Evolutionary conservation across 352 stramenopile species (phyloP).

Genomic region (Globisporangium yorkense): DNA sequence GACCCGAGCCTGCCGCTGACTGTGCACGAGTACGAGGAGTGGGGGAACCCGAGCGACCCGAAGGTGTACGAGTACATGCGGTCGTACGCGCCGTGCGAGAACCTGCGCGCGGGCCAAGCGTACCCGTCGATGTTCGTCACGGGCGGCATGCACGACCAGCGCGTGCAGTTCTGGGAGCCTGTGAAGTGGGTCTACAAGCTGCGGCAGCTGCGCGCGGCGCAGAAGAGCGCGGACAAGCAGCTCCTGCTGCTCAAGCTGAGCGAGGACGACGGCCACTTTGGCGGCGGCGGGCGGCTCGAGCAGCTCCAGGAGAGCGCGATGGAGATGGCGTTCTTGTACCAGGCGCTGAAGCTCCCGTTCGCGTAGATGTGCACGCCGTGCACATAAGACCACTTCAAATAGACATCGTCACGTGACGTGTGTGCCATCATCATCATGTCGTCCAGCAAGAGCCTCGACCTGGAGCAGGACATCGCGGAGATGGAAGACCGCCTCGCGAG

Average conservation of each 20-base stretch:
- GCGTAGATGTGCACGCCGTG: conserved; percentile 6
- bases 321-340: conserved; percentile 83
- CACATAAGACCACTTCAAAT: too few relatives aligned
- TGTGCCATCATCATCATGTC: neutral
- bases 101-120: conserved; percentile 30
- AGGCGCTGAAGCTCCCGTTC: conserved; percentile 49
- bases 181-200: conserved; percentile 81
- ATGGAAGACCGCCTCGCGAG: conserved; percentile 56
- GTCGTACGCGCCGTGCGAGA: conserved; percentile 80
- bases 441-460: conserved; percentile 21
- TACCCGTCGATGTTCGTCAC: conserved; percentile 86
- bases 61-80: conserved; percentile 59
- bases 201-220: conserved; percentile 29
- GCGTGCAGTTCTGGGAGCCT: conserved; percentile 85
- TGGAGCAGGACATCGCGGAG: conserved; percentile 51
- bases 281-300: conserved; percentile 62
- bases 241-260: conserved; percentile 68
- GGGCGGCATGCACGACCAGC: conserved; percentile 73
- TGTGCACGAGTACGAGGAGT: conserved; percentile 91
- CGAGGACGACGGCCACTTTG: conserved; percentile 80
- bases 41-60: conserved; percentile 62
- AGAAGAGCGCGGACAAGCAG: conserved; percentile 4
- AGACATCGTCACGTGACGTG: too few relatives aligned
- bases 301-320: conserved; percentile 74
- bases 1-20: conserved; percentile 83